Base-by-base conservation (phyloP, 768 basidiomycete species). In the Pisolithus albus region DNA sequence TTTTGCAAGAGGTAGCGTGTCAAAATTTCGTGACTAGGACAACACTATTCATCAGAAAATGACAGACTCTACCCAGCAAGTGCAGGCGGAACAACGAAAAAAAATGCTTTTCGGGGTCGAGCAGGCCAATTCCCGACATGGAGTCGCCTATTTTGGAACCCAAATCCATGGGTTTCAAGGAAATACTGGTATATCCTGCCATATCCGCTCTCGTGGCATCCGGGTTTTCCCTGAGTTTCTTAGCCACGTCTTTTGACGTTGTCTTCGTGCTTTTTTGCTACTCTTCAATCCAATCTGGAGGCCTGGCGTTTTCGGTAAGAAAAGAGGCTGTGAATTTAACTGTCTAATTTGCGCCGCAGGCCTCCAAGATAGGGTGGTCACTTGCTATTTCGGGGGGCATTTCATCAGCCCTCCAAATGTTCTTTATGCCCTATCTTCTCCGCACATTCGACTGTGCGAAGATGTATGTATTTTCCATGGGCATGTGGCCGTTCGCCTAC, bases 201-300 rank as follows among this genome's bases (percentile, higher is more conserved):
- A 75, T 83, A 52, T 74, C 74, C 1, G 73, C 76, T 3, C 59
- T 83, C 36, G 76, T 76, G 37, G 57, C 74, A 9, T 83, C 81
- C 19, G 77, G 75, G 7, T 74, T 71, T 47, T 73, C 72, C 1
- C 64, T 83, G 16, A 72, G 69, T 46, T 82, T 80, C 66, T 69
- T 78, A 55, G 71, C 72, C 15, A 78, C 78, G 0, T 75, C 75
- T 1, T 86, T 82, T 57, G 81, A 84, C 48, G 79, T 80, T 5
- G 75, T 83, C 4, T 84, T 84, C 56, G 77, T 81, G 5, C 72
- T 86, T n/a, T 82, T 81, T 58, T 82, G 79, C 53, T 86, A 82
- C 59, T 78, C 84, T 3, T 71, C 80, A 15, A 61, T 85, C 15
- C 52, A 69, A 34, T 58, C 70, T 0, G 84, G 84, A 5, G 84